Conservation (phyloP, 192 early-diverging fungal species). For the Ramicandelaber brevisporus region DNA sequence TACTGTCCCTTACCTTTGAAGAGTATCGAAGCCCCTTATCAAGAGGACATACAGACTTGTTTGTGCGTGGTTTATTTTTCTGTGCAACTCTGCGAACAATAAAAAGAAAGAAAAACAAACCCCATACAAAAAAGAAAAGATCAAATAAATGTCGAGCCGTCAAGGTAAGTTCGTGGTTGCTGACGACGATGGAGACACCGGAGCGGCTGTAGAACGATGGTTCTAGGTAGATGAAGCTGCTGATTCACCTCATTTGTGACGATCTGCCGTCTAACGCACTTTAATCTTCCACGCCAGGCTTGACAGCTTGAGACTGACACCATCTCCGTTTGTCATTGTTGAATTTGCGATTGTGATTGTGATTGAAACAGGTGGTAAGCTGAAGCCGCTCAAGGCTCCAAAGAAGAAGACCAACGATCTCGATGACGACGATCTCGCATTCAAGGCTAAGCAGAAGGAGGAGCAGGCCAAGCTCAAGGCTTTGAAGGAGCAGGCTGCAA, state of each 20-base stretch:
- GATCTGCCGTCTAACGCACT: not conserved
- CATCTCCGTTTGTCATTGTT: not conserved
- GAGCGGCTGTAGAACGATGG: too few relatives aligned
- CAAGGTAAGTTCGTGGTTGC: not conserved
- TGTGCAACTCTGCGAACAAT: not conserved
- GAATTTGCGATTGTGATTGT: not conserved
- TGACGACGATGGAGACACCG: too few relatives aligned
- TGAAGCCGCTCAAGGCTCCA: conserved; percentile 67
- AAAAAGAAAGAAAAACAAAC: not conserved
- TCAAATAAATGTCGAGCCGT: not conserved
- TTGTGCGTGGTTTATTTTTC: too few relatives aligned
- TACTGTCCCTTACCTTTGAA: conserved; percentile 8
- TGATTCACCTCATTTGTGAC: not conserved
- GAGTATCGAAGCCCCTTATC: conserved; percentile 5
- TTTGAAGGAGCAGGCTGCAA: conserved; percentile 34
- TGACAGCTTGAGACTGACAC: not conserved
- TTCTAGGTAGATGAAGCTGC: too few relatives aligned
- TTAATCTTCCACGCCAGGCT: not conserved
- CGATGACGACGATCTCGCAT: conserved; percentile 52
- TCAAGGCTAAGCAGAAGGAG: conserved; percentile 59
- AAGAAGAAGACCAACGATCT: conserved; percentile 36
- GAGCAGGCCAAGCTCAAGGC: conserved; percentile 52
- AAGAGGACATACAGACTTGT: conserved; percentile 3
- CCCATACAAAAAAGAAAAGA: not conserved
- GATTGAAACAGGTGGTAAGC: conserved; percentile 36